Evolutionary conservation across 352 stramenopile species (phyloP), one percentile per base, ranked within the genome.

Genomic region (Phytophthora fragariaefolia): DNA sequence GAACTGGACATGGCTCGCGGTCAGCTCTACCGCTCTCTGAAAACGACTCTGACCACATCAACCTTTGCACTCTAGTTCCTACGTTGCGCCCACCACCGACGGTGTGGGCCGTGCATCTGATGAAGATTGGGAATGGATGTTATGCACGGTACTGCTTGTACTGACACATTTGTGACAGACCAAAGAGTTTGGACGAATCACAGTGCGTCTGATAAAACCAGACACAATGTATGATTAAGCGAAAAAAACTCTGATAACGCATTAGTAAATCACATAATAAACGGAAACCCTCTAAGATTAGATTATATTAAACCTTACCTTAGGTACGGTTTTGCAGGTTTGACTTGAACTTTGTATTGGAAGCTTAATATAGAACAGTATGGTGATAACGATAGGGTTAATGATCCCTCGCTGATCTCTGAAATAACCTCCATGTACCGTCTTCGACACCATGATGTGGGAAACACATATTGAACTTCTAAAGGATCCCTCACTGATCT

Each of bases 321-420:
- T 42, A 42, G 9, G 34, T 42, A 42, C 34, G 34, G 12, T 42
- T 42, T 42, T 36, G 30, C 30, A 36, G 2, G 30, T 36, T 36
- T 36, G 30, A 42, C 34, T 42, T 42, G 12, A 42, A 42, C 30
- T 36, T 42, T 17, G 12, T n/a, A 17, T 42, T 17, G 12, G 12
- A 42, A 42, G 9, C 34, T 42, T 42, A 42, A 42, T 42, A 42
- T 42, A 42, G 34, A 42, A 42, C 34, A 42, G 10, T 42, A 42
- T 42, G 34, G 34, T 6, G 34, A 18, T 42, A 42, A 42, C 34
- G 34, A 42, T 18, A 42, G 34, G 34, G 34, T 42, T 42, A 42
- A 42, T n/a, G n/a, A n/a, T n/a, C n/a, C n/a, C n/a, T n/a, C n/a
- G n/a, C n/a, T n/a, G n/a, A n/a, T n/a, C n/a, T n/a, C n/a, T n/a